Evolutionary conservation across 805 yeast species (phyloP).

Genomic region (Clavispora carvajalis): DNA sequence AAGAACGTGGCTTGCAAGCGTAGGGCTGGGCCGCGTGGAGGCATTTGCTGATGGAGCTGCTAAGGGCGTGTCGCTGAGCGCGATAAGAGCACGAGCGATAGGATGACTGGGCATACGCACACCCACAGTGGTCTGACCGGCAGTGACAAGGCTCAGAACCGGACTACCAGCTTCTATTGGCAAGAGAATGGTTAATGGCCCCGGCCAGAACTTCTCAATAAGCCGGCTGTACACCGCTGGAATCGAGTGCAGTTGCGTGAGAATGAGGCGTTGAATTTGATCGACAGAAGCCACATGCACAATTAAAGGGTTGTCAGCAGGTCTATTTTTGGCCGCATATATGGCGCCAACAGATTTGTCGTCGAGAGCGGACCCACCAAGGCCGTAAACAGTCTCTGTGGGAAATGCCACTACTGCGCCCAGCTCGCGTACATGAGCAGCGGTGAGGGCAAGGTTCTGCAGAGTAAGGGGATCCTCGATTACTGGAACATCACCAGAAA

Average conservation of each 20-base stretch:
- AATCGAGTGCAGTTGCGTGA: conserved; percentile 44
- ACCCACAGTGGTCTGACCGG: conserved; percentile 85
- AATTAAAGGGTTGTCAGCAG: conserved; percentile 92
- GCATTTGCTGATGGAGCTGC: conserved; percentile 99
- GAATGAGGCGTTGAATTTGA: conserved; percentile 61
- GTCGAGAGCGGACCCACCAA: conserved; percentile 80
- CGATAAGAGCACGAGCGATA: conserved; percentile 85
- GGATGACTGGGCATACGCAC: conserved; percentile 85
- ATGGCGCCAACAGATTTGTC: conserved; percentile 73
- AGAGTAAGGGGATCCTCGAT: conserved; percentile 52
- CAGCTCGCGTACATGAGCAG: conserved; percentile 6
- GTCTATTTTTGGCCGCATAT: conserved; percentile 86
- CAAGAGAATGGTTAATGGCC: conserved; percentile 82
- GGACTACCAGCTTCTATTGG: conserved; percentile 50
- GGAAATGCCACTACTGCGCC: conserved; percentile 78
- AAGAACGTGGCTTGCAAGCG: conserved; percentile 78
- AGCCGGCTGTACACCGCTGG: conserved; percentile 67
- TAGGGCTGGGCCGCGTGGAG: conserved; percentile 92
- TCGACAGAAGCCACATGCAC: conserved; percentile 77
- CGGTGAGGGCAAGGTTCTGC: conserved; percentile 49
- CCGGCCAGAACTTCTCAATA: conserved; percentile 84
- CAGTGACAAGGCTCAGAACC: conserved; percentile 74
- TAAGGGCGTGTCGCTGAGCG: conserved; percentile 76
- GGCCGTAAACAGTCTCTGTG: conserved; percentile 94
- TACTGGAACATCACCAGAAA: conserved; percentile 40